phyloP scores from a whole-genome alignment of 352 stramenopile genomes.

The Pythium rhizo-oryzae region DNA sequence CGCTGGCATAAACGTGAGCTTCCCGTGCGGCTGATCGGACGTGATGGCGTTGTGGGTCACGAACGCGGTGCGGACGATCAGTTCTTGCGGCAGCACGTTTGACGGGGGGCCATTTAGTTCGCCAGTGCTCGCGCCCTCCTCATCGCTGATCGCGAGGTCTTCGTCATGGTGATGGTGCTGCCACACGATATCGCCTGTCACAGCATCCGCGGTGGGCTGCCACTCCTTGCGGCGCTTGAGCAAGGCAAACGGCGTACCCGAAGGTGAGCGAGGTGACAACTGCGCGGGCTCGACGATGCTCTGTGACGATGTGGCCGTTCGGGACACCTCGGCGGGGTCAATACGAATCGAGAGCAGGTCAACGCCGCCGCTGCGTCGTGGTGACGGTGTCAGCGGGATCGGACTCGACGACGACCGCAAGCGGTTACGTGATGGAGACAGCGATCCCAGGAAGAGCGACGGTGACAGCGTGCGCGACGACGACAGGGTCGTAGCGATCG shows the following conservation, averaged over 20 bases:
- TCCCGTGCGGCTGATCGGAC: constrained; percentile 27
- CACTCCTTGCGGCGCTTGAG: constrained; percentile 49
- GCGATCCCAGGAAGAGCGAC: constrained; percentile 18
- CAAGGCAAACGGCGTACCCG: constrained; percentile 18
- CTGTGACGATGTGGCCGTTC: constrained; percentile 3
- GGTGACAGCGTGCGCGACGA: constrained; percentile 28
- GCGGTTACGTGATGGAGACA: constrained; percentile 13
- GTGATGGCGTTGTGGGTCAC: constrained; percentile 36
- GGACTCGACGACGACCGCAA: neutral
- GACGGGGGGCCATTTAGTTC: neutral
- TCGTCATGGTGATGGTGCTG: constrained; percentile 12
- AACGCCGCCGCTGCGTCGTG: neutral
- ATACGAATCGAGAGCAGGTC: constrained; percentile 9
- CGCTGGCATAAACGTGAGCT: constrained; percentile 31
- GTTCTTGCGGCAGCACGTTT: constrained; percentile 22
- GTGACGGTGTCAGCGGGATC: constrained; percentile 1
- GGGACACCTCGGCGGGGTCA: constrained; percentile 6
- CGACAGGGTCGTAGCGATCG: constrained; percentile 33
- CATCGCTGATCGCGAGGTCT: too few relatives aligned
- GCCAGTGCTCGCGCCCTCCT: neutral
- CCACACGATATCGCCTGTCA: constrained; percentile 43
- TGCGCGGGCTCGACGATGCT: neutral
- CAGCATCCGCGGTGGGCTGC: constrained; percentile 27
- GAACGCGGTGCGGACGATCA: constrained; percentile 44
- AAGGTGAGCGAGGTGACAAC: constrained; percentile 13